Percentiles rank a stretch among this genome's conserved stretches.
phyloP scores from a whole-genome alignment of 2,329 filamentous ascomycete genomes.

The Daldinia sp. region DNA sequence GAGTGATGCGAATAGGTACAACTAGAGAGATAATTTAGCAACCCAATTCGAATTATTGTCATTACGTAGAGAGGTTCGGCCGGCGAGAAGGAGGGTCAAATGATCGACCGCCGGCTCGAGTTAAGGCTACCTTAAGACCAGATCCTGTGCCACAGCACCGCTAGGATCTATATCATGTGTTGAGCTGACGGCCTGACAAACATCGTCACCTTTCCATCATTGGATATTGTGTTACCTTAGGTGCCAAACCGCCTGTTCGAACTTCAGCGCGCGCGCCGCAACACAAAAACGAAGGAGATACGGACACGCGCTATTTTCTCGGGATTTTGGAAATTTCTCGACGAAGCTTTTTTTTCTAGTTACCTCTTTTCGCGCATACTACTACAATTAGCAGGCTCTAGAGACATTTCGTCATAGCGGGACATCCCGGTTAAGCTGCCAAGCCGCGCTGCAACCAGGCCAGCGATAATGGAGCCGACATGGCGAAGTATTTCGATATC shows the following conservation, averaged over 20 bases:
- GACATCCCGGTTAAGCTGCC: conserved; percentile 20
- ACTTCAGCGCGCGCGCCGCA: not conserved
- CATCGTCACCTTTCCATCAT: conserved; percentile 9
- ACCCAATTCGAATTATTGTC: not conserved
- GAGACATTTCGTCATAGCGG: conserved; percentile 40
- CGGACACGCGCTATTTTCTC: not conserved
- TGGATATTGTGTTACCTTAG: not conserved
- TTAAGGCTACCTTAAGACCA: conserved; percentile 8
- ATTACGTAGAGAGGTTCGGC: not conserved
- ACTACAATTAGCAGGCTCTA: not conserved
- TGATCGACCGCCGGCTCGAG: conserved; percentile 1
- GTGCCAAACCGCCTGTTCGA: not conserved
- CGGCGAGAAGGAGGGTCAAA: conserved; percentile 1
- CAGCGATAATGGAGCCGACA: conserved; percentile 3
- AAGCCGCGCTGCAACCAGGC: conserved; percentile 27
- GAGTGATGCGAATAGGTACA: not conserved
- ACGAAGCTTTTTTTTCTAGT: too few relatives aligned
- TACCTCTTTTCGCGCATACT: conserved; percentile 1
- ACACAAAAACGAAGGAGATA: not conserved
- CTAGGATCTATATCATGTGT: conserved; percentile 13
- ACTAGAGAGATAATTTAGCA: conserved; percentile 2
- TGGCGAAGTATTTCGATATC: conserved; percentile 27
- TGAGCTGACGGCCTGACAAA: not conserved
- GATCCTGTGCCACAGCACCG: conserved; percentile 7
- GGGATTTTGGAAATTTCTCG: conserved; percentile 1